phyloP scores from a whole-genome alignment of 1,139 yeast species.

The Yamadazyma sp. region DNA sequence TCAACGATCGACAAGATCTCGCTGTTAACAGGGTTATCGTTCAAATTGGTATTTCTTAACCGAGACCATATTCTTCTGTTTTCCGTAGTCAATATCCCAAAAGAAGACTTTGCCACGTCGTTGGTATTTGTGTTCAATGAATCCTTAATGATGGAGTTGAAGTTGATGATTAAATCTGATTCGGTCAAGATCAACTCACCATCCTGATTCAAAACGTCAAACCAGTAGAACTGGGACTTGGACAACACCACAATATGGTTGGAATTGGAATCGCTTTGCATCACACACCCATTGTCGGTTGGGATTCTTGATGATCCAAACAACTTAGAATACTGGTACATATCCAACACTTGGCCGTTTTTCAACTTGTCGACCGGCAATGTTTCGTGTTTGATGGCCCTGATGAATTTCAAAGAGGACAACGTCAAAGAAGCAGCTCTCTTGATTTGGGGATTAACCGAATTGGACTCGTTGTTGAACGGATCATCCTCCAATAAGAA shows the following conservation, averaged over 20 bases:
- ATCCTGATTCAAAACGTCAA: slow-evolving; percentile 76
- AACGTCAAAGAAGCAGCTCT: slow-evolving; percentile 81
- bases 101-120: slow-evolving; percentile 77
- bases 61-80: slow-evolving; percentile 84
- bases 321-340: slow-evolving; percentile 85
- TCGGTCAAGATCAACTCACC: slow-evolving; percentile 71
- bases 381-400: slow-evolving; percentile 74
- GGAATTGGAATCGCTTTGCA: slow-evolving; percentile 76
- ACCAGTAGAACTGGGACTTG: slow-evolving; percentile 90
- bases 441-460: slow-evolving; percentile 65
- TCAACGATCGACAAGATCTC: slow-evolving; percentile 77
- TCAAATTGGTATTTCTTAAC: slow-evolving; percentile 54
- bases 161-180: slow-evolving; percentile 72
- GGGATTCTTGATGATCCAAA: slow-evolving; percentile 90
- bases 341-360: slow-evolving; percentile 69
- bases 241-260: slow-evolving; percentile 83
- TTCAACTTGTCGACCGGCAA: slow-evolving; percentile 71
- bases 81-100: slow-evolving; percentile 88
- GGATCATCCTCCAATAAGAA: slow-evolving; percentile 89
- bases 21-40: slow-evolving; percentile 50
- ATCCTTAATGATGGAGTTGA: slow-evolving; percentile 73
- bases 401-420: slow-evolving; percentile 73
- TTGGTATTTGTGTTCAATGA: slow-evolving; percentile 58
- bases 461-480: slow-evolving; percentile 61
- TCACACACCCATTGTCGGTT: slow-evolving; percentile 72